Evolutionary conservation across 352 stramenopile species (phyloP).

Genomic region (Pythium plurisporium): DNA sequence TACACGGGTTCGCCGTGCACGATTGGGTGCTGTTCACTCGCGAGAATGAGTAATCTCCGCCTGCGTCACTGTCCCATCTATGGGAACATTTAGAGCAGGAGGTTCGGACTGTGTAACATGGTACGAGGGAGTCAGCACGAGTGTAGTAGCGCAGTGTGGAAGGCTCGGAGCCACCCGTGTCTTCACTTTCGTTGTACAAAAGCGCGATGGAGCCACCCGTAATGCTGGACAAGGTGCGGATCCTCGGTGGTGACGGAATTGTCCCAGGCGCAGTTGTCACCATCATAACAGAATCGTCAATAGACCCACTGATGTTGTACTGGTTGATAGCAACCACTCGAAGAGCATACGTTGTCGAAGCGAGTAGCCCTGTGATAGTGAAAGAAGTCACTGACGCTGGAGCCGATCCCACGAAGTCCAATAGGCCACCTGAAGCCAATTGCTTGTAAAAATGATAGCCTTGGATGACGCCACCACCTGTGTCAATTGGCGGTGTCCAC

Average conservation of each 20-base stretch:
- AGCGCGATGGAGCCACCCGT: constrained; percentile 32
- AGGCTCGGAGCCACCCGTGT: constrained; percentile 29
- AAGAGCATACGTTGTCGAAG: constrained; percentile 30
- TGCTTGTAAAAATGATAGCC: constrained; percentile 24
- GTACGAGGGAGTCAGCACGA: constrained; percentile 18
- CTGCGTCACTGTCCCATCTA: not conserved
- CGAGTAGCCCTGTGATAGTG: constrained; percentile 21
- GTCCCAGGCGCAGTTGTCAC: constrained; percentile 13
- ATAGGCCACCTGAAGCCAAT: constrained; percentile 4
- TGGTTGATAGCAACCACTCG: constrained; percentile 37
- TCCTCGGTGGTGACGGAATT: constrained; percentile 20
- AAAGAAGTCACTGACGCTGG: constrained; percentile 7
- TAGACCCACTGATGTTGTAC: constrained; percentile 29
- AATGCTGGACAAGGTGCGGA: constrained; percentile 13
- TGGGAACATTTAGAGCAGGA: constrained; percentile 29
- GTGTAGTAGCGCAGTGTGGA: constrained; percentile 23
- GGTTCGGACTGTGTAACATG: constrained; percentile 20
- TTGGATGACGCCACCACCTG: constrained; percentile 34
- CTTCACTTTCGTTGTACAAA: constrained; percentile 11
- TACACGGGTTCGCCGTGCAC: constrained; percentile 9
- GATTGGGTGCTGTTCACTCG: not conserved
- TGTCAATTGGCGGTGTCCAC: constrained; percentile 33
- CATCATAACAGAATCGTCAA: constrained; percentile 17
- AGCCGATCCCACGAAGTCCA: constrained; percentile 26
- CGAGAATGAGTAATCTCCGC: not conserved